Conservation (phyloP, 495 filamentous ascomycete species). For the Melanomma pulvis-pyrius region DNA sequence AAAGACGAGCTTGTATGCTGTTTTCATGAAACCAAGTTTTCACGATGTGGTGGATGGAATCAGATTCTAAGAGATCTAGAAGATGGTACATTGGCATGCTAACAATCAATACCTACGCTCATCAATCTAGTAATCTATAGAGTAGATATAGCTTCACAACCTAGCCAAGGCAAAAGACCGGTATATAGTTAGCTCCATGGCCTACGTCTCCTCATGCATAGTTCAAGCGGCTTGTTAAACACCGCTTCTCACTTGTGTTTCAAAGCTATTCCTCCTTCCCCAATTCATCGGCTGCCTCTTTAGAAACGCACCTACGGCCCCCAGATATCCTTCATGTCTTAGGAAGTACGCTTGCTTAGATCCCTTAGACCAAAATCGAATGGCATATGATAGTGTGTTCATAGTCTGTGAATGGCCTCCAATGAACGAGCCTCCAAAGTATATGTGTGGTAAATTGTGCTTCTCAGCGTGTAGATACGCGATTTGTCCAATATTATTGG, state of each 20-base stretch:
- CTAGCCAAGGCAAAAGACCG: too few species aligned
- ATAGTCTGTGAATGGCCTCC: constrained; percentile 95
- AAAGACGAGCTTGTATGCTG: too few species aligned
- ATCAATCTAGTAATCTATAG: neutral
- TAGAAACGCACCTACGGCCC: constrained; percentile 93
- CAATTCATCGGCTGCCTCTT: constrained; percentile 89
- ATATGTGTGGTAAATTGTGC: constrained; percentile 86
- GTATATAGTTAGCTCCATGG: too few species aligned
- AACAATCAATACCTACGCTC: neutral
- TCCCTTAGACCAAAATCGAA: constrained; percentile 95
- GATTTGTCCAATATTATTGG: constrained; percentile 98
- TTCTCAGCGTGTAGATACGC: constrained; percentile 93
- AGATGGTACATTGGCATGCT: too few species aligned
- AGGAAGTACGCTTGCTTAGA: constrained; percentile 94
- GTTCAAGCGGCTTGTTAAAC: neutral
- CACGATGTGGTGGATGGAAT: too few species aligned
- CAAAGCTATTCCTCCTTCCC: constrained; percentile 66
- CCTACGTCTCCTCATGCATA: too few species aligned
- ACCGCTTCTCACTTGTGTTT: neutral
- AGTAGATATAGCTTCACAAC: too few species aligned
- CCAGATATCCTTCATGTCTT: constrained; percentile 93
- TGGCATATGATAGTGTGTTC: constrained; percentile 93
- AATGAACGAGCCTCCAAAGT: constrained; percentile 97
- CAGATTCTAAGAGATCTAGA: too few species aligned
- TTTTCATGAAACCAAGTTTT: too few species aligned